Evolutionary conservation across 2,329 filamentous ascomycete genomes (phyloP), one percentile per base, ranked within the genome.

Genomic region (Emergomyces orientalis): DNA sequence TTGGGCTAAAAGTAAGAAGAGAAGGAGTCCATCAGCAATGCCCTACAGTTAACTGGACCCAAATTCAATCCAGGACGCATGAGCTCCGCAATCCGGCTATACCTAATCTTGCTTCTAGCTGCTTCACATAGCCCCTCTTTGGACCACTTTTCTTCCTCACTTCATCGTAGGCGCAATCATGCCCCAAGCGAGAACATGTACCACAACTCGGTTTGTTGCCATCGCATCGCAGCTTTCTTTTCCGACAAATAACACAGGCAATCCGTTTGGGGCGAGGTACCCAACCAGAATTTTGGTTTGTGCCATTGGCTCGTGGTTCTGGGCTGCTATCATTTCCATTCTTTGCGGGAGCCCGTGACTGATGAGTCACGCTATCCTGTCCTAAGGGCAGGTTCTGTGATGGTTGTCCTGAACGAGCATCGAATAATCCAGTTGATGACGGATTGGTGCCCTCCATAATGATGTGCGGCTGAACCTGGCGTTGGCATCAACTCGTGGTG

Each of bases 51-150:
- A 25, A 13, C 39, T 45, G 19, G 9, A 27, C n/a, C 34, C 8
- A n/a, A 27, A 59, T 17, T 45, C n/a, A 6, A 54, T 56, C 43
- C 56, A 58, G 55, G 55, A 62, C n/a, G 51, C 30, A 55, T 30
- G 22, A 13, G 19, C n/a, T 34, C 17, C 19, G 9, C 3, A 41
- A 56, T 25, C n/a, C 27, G 54, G 32, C 58, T 63, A 79, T 82
- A 96, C 91, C 92, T 71, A 99, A 78, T 74, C 94, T 85, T 74
- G 95, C 92, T 76, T 97, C 94, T 69, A 97, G 78, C 64, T 91
- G 88, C 80, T 96, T 96, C 65, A 96, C 92, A 73, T 97, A 96
- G 69, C 92, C 92, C 73, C 92, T 84, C 80, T 96, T 96, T 2
- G 92, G 92, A 2, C 92, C 92, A 74, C 91, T 96, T 84, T 96